Conservation (phyloP, 148 eudicot genomes). For the Persicaria maculosa region DNA sequence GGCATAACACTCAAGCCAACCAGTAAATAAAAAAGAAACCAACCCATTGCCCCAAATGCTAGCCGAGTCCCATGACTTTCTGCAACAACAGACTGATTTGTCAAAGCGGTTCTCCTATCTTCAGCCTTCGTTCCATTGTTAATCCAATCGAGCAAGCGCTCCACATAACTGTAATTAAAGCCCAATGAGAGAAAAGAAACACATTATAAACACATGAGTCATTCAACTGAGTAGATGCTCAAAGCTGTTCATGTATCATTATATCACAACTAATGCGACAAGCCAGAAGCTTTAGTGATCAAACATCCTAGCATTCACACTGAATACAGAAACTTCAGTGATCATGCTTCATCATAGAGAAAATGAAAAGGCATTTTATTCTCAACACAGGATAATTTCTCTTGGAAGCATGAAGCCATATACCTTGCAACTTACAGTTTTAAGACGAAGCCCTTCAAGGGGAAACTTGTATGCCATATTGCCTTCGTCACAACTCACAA, state of each 20-base stretch:
- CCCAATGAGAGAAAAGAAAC: neutral
- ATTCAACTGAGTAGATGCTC: no score
- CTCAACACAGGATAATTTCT: no score
- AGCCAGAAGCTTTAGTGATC: no score
- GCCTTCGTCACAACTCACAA: neutral
- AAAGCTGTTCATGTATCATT: no score
- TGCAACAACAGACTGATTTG: conserved; percentile 79
- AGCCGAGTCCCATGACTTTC: conserved; percentile 87
- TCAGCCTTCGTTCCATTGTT: conserved; percentile 83
- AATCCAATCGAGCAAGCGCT: conserved; percentile 91
- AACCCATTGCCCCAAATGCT: conserved; percentile 99
- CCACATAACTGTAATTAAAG: conserved; percentile 56
- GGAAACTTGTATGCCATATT: neutral
- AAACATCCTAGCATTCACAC: no score
- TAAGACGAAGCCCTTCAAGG: no score
- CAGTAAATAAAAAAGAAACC: neutral
- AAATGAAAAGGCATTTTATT: no score
- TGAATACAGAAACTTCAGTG: no score
- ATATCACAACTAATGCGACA: no score
- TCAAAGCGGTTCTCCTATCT: conserved; percentile 82
- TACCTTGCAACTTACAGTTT: no score
- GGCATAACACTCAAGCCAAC: conserved; percentile 16
- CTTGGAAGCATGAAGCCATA: no score
- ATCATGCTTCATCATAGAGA: no score
- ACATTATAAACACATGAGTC: neutral